Evolutionary conservation across 257 asterid genomes (phyloP).

Genomic region (Solanum arcanum): DNA sequence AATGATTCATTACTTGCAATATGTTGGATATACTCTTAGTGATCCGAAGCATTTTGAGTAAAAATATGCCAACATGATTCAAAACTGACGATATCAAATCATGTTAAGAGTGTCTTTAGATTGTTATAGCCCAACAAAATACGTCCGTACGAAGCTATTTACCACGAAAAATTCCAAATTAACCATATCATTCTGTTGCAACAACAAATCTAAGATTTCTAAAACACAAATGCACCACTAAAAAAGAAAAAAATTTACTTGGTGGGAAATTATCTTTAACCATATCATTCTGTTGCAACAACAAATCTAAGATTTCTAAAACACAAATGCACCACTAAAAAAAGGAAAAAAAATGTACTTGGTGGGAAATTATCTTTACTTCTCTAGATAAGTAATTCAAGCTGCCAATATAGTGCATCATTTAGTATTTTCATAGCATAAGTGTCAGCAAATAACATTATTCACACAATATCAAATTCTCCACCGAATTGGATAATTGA

Average conservation of each 20-base stretch:
- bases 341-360: no score
- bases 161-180: background rate
- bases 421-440: no score
- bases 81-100: background rate
- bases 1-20: background rate
- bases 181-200: rapidly evolving
- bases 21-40: background rate
- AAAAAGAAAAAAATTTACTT: no score
- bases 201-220: no score
- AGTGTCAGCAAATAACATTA: no score
- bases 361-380: background rate
- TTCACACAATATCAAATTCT: no score
- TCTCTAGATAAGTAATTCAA: background rate
- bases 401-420: background rate
- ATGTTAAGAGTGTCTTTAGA: background rate
- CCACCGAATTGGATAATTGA: rapidly evolving
- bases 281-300: rapidly evolving
- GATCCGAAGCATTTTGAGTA: background rate
- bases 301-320: no score
- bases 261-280: background rate
- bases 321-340: no score
- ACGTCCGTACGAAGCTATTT: background rate
- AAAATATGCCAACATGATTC: background rate
- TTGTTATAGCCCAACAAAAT: background rate
- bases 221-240: no score